Evolutionary conservation across 768 basidiomycete species (phyloP).

Genomic region (Porphyrellus cyaneotinctus): DNA sequence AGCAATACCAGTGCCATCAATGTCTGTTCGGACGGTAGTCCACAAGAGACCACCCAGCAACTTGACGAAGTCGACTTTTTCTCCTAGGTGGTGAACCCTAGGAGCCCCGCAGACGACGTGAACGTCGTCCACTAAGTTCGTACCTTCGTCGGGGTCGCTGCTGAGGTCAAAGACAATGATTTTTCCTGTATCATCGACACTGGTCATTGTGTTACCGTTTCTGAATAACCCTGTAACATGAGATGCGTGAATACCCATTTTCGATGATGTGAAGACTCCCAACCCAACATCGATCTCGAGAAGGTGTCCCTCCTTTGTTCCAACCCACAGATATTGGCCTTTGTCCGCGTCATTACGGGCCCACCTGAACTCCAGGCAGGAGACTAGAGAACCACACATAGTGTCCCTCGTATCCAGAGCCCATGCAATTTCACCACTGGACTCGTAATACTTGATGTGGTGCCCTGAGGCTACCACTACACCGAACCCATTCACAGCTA

Average conservation of each 20-base stretch:
- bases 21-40: slow-evolving; percentile 64
- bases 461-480: slow-evolving; percentile 57
- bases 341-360: slow-evolving; percentile 30
- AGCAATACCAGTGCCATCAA: slow-evolving; percentile 37
- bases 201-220: slow-evolving; percentile 66
- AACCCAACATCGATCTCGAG: slow-evolving; percentile 74
- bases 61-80: slow-evolving; percentile 78
- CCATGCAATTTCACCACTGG: slow-evolving; percentile 43
- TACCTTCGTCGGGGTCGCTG: slow-evolving; percentile 8
- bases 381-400: slow-evolving; percentile 65
- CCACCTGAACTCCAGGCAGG: slow-evolving; percentile 74
- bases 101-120: slow-evolving; percentile 47
- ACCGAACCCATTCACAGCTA: slow-evolving; percentile 52
- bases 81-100: slow-evolving; percentile 63
- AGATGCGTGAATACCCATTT: slow-evolving; percentile 59
- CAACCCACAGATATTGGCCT: slow-evolving; percentile 75
- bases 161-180: slow-evolving; percentile 64
- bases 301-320: slow-evolving; percentile 87
- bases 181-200: slow-evolving; percentile 85
- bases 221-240: slow-evolving; percentile 72
- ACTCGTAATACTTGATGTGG: slow-evolving; percentile 60
- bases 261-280: slow-evolving; percentile 53
- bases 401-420: slow-evolving; percentile 61
- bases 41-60: slow-evolving; percentile 76
- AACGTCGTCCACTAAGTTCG: slow-evolving; percentile 37